phyloP scores from a whole-genome alignment of 345 rosid genomes.

The Abelmoschus esculentus region DNA sequence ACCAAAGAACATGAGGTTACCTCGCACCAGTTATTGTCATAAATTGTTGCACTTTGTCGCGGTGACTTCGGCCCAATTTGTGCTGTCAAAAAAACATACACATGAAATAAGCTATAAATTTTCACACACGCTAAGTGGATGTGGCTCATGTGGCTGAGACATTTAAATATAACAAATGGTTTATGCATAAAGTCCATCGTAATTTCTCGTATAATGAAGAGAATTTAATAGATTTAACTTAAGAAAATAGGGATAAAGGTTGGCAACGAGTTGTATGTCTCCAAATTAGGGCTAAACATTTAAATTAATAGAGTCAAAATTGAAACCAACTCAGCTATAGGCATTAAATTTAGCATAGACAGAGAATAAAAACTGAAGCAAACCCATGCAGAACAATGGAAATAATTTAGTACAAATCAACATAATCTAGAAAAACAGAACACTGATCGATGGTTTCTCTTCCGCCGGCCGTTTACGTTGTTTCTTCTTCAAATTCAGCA shows the following conservation, averaged over 20 bases:
- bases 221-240: neutral
- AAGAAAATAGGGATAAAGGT: neutral
- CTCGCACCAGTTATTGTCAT: constrained; percentile 80
- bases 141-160: neutral
- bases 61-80: constrained; percentile 70
- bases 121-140: neutral
- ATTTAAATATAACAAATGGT: neutral
- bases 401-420: too few relatives aligned
- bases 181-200: too few relatives aligned
- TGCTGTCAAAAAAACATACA: constrained; percentile 35
- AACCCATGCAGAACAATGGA: too few relatives aligned
- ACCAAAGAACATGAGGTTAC: constrained; percentile 24
- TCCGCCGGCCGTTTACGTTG: too few relatives aligned
- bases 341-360: too few relatives aligned
- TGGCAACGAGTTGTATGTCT: neutral
- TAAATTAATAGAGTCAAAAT: neutral
- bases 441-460: too few relatives aligned
- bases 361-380: too few relatives aligned
- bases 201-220: too few relatives aligned
- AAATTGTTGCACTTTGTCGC: constrained; percentile 91
- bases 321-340: too few relatives aligned
- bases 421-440: too few relatives aligned
- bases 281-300: neutral
- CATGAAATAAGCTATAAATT: neutral
- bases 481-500: neutral